Percentiles rank a stretch among this genome's conserved stretches.
These are phyloP conservation scores for Cladorrhinum samala DNA, from an alignment of 495 filamentous ascomycete genomes.

Conservation along the genomic window DNA sequence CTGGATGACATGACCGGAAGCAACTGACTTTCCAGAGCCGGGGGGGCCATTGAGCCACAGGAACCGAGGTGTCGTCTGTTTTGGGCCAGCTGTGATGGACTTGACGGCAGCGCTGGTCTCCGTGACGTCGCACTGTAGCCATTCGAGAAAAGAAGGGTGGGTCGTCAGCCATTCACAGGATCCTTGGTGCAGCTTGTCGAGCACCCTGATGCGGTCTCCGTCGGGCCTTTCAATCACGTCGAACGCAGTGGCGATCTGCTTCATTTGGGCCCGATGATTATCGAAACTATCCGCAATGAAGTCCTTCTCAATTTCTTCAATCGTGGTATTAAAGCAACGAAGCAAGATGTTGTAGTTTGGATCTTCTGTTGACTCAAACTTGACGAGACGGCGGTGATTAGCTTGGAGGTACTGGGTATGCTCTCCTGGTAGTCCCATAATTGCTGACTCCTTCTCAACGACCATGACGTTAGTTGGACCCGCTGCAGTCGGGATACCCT, in stretches of 20 bases:
- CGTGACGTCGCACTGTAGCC: constrained; percentile 13
- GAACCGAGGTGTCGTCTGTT: constrained; percentile 1
- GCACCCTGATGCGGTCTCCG: constrained; percentile 12
- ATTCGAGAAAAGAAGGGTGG: constrained; percentile 11
- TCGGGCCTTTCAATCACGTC: constrained; percentile 13
- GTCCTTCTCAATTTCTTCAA: constrained; percentile 17
- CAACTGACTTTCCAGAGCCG: constrained; percentile 23
- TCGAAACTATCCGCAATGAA: constrained; percentile 8
- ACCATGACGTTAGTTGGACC: constrained; percentile 26
- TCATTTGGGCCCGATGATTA: constrained; percentile 14
- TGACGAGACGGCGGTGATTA: constrained; percentile 33
- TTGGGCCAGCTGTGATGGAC: neutral
- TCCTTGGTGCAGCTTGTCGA: constrained; percentile 15
- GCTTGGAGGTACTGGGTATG: constrained; percentile 33
- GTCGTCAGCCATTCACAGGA: constrained; percentile 21
- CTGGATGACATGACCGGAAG: constrained; percentile 15
- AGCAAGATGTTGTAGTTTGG: constrained; percentile 22
- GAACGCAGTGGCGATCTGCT: constrained; percentile 14
- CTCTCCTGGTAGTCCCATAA: constrained; percentile 34
- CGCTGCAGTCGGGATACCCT: constrained; percentile 30
- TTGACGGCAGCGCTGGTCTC: constrained; percentile 9
- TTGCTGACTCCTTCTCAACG: constrained; percentile 40
- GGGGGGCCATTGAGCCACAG: constrained; percentile 24
- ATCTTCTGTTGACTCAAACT: constrained; percentile 15
- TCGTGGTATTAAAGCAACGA: constrained; percentile 14